A percentile compares a stretch with the other conserved stretches of the same genome.
Conservation (phyloP, 148 eudicot species). For the Vaccinium myrtillus region DNA sequence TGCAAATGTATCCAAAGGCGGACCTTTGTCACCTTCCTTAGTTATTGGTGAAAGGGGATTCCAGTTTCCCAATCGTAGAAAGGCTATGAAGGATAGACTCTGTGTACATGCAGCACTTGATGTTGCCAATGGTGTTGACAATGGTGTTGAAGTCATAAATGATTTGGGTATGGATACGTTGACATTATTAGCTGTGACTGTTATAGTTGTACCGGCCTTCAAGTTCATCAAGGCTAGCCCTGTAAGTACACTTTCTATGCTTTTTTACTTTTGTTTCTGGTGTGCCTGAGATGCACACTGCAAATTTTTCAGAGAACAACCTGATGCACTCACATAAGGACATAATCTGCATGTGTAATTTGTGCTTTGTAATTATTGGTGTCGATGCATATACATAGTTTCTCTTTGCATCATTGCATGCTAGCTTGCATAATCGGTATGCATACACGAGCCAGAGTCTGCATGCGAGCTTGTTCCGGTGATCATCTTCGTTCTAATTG, state of each 20-base stretch:
- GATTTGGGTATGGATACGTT: constrained; percentile 96
- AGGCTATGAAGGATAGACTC: constrained; percentile 29
- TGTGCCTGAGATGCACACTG: not conserved
- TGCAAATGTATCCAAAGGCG: constrained; percentile 23
- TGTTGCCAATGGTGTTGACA: constrained; percentile 74
- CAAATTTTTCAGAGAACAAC: not conserved
- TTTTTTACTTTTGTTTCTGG: not conserved
- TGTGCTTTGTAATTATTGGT: not conserved
- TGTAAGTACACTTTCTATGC: constrained; percentile 41
- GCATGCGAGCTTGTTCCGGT: not conserved
- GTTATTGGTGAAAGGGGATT: constrained; percentile 33
- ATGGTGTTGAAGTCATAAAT: constrained; percentile 87
- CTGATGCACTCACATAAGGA: not conserved
- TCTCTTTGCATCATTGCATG: not conserved
- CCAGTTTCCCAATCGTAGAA: constrained; percentile 28
- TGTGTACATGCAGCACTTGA: constrained; percentile 56
- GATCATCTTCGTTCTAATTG: not conserved
- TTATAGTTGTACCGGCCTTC: constrained; percentile 86
- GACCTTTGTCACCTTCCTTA: constrained; percentile 29
- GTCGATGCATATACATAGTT: not conserved
- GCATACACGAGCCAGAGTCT: not conserved
- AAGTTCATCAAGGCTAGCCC: constrained; percentile 84
- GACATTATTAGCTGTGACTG: constrained; percentile 91
- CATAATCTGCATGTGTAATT: not conserved
- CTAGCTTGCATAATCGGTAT: not conserved